Evolutionary conservation across 2,329 filamentous ascomycete genomes (phyloP).

Genomic region (Fusarium sp.): DNA sequence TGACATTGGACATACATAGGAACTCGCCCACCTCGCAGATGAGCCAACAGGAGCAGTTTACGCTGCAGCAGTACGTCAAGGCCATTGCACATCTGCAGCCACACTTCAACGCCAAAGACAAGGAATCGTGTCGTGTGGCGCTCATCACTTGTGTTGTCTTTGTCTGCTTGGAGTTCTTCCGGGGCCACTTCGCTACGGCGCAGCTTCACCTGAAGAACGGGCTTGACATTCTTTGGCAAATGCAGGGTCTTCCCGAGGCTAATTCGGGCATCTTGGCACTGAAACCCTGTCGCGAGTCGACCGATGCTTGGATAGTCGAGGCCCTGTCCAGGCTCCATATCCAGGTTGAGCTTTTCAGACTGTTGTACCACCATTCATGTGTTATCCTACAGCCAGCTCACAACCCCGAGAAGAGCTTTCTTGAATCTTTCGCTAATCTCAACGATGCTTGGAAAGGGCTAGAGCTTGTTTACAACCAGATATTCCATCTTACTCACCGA

Average conservation of each 20-base stretch:
- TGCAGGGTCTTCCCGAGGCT: slow-evolving; percentile 49
- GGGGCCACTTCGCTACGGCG: slow-evolving; percentile 30
- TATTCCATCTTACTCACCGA: slow-evolving; percentile 32
- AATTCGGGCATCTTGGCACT: slow-evolving; percentile 17
- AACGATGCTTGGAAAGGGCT: slow-evolving; percentile 34
- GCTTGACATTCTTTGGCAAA: slow-evolving; percentile 46
- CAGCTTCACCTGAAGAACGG: slow-evolving; percentile 32
- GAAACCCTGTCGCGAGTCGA: slow-evolving; percentile 33
- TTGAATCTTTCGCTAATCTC: slow-evolving; percentile 7
- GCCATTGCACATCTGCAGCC: slow-evolving; percentile 50
- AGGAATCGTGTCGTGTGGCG: slow-evolving; percentile 47
- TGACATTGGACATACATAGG: slow-evolving; percentile 1
- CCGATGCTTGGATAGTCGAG: slow-evolving; percentile 56
- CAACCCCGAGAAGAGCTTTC: neutral
- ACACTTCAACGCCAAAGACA: slow-evolving; percentile 41
- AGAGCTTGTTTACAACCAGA: slow-evolving; percentile 31
- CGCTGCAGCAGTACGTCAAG: slow-evolving; percentile 48
- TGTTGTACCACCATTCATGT: slow-evolving; percentile 25
- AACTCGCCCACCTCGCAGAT: neutral
- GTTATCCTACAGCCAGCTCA: slow-evolving; percentile 8
- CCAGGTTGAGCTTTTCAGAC: slow-evolving; percentile 39
- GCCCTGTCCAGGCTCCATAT: slow-evolving; percentile 49
- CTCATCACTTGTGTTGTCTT: slow-evolving; percentile 44
- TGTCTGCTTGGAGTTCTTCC: slow-evolving; percentile 31
- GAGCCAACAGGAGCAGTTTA: slow-evolving; percentile 30